Evolutionary conservation across 768 basidiomycete species (phyloP).

Genomic region (Lyophyllum decastes): DNA sequence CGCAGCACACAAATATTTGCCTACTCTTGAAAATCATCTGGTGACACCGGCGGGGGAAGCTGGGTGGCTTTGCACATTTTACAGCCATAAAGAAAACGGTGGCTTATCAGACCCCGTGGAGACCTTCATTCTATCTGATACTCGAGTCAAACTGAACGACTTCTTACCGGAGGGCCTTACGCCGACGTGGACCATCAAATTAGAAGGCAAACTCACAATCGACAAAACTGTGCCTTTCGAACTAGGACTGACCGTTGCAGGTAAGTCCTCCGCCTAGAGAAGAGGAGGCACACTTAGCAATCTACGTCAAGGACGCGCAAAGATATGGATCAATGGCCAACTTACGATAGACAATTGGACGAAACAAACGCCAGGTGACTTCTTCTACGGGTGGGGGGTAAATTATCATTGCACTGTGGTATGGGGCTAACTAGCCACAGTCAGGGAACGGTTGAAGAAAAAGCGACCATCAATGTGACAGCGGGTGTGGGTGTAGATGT

Average conservation of each 20-base stretch:
- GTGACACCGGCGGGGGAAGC: constrained; percentile 50
- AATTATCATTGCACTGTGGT: neutral
- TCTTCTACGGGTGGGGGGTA: constrained; percentile 59
- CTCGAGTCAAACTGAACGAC: constrained; percentile 67
- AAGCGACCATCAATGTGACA: constrained; percentile 44
- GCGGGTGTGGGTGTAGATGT: constrained; percentile 52
- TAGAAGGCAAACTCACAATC: constrained; percentile 53
- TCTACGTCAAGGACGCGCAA: constrained; percentile 47
- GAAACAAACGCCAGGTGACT: constrained; percentile 64
- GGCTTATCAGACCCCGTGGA: constrained; percentile 45
- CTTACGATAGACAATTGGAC: constrained; percentile 73
- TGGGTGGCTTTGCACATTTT: constrained; percentile 69
- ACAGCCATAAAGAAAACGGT: constrained; percentile 52
- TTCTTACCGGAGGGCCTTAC: constrained; percentile 60
- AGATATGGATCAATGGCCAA: constrained; percentile 61
- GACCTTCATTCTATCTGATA: constrained; percentile 53
- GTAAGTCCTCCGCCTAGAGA: constrained; percentile 24
- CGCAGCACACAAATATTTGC: constrained; percentile 67
- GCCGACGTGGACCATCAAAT: constrained; percentile 54
- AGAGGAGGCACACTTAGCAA: neutral
- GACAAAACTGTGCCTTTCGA: constrained; percentile 53
- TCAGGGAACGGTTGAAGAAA: constrained; percentile 69
- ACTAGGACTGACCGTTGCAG: constrained; percentile 64
- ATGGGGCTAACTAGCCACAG: constrained; percentile 23
- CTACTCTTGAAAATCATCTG: constrained; percentile 63